phyloP scores from a whole-genome alignment of 441 rosid genomes.

The Pelargonium hybrid region DNA sequence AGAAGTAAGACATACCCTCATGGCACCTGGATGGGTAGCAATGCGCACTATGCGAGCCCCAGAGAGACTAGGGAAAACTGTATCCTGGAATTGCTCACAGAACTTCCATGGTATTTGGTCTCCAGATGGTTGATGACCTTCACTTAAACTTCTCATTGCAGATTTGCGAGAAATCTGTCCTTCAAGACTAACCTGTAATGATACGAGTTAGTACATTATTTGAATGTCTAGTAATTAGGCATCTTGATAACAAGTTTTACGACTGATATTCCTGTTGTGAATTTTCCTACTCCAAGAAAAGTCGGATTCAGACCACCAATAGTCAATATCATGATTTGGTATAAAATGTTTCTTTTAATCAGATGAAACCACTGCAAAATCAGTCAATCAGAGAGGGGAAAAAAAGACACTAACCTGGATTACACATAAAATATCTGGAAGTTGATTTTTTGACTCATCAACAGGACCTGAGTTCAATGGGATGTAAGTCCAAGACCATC shows the following conservation, averaged over 20 bases:
- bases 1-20: constrained; percentile 51
- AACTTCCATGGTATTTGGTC: constrained; percentile 85
- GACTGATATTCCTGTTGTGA: background rate
- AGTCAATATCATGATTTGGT: background rate
- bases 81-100: constrained; percentile 51
- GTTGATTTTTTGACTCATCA: constrained; percentile 83
- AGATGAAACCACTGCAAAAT: too few relatives aligned
- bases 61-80: constrained; percentile 79
- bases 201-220: background rate
- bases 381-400: too few relatives aligned
- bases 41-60: constrained; percentile 97
- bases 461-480: constrained; percentile 62
- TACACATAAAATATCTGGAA: constrained; percentile 91
- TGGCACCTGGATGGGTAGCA: constrained; percentile 94
- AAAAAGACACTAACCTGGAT: constrained; percentile 44
- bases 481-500: constrained; percentile 13
- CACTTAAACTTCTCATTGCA: constrained; percentile 55
- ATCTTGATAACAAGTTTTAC: background rate
- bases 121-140: constrained; percentile 84
- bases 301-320: background rate
- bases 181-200: constrained; percentile 71
- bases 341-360: background rate
- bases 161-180: constrained; percentile 91
- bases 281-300: background rate
- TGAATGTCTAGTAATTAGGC: background rate